Evolutionary conservation across 2,329 filamentous ascomycete genomes (phyloP).

Genomic region (Colletotrichum caudatum): DNA sequence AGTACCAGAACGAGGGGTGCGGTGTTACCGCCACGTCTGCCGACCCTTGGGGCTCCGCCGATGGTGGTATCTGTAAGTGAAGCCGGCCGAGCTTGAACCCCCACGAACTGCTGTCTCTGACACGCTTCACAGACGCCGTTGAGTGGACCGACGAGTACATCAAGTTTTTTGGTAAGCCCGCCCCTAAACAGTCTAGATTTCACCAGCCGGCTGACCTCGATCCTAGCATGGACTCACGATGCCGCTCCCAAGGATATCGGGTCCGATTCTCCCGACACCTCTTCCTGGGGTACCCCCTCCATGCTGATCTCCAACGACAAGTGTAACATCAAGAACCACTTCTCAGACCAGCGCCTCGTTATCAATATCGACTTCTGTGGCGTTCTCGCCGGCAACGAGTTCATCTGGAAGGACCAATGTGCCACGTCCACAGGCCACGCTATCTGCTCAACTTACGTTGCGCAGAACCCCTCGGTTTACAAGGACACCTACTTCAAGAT

Average conservation of each 20-base stretch:
- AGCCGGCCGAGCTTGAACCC: not conserved
- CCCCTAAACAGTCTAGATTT: no score
- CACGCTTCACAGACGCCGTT: slow-evolving; percentile 55
- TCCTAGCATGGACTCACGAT: slow-evolving; percentile 49
- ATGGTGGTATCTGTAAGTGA: slow-evolving; percentile 57
- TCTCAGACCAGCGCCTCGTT: slow-evolving; percentile 77
- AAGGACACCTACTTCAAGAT: slow-evolving; percentile 59
- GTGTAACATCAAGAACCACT: slow-evolving; percentile 74
- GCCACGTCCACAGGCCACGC: slow-evolving; percentile 43
- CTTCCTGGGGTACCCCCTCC: slow-evolving; percentile 72
- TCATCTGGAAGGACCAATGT: slow-evolving; percentile 49
- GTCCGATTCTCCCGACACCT: slow-evolving; percentile 67
- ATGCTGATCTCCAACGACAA: slow-evolving; percentile 67
- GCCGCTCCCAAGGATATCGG: slow-evolving; percentile 51
- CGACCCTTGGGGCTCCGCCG: slow-evolving; percentile 53
- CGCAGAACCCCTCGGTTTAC: slow-evolving; percentile 52
- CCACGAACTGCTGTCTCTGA: slow-evolving; percentile 23
- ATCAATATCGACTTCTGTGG: slow-evolving; percentile 83
- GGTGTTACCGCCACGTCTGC: slow-evolving; percentile 51
- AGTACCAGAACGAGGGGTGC: slow-evolving; percentile 57
- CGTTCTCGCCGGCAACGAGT: slow-evolving; percentile 67
- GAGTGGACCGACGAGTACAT: slow-evolving; percentile 57
- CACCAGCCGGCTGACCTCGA: not conserved
- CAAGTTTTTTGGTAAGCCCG: slow-evolving; percentile 51
- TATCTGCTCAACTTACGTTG: slow-evolving; percentile 54